Percentiles rank a stretch among this genome's conserved stretches.
Evolutionary conservation across 1,139 yeast genomes (phyloP).

Genomic region (Fermentozyma sake): DNA sequence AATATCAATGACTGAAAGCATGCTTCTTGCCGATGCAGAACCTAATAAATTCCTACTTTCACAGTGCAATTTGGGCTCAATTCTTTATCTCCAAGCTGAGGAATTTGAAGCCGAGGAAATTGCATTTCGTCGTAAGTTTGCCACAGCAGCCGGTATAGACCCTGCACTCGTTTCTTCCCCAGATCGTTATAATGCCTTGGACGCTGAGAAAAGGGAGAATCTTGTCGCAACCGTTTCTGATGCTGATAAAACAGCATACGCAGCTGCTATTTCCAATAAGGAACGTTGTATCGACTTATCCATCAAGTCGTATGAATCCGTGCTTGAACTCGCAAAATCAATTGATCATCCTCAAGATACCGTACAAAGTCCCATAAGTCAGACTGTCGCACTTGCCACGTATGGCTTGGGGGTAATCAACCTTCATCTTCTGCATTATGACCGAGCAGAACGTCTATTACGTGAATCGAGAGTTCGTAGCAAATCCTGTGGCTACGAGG

Average conservation of each 20-base stretch:
- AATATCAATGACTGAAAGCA: constrained; percentile 65
- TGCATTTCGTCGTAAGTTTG: constrained; percentile 22
- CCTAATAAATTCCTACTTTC: constrained; percentile 62
- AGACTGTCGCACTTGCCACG: constrained; percentile 73
- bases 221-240: constrained; percentile 5
- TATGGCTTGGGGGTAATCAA: constrained; percentile 83
- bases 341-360: constrained; percentile 38
- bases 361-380: constrained; percentile 26
- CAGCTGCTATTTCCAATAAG: constrained; percentile 22
- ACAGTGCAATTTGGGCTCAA: constrained; percentile 69
- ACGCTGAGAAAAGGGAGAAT: constrained; percentile 9
- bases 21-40: constrained; percentile 67
- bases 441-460: constrained; percentile 56
- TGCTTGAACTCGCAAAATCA: constrained; percentile 50
- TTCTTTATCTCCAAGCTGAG: constrained; percentile 68
- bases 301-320: constrained; percentile 46
- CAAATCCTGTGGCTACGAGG: constrained; percentile 59
- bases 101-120: constrained; percentile 52
- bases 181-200: too few species aligned
- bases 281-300: constrained; percentile 43
- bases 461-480: constrained; percentile 73
- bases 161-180: constrained; percentile 16
- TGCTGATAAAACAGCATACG: constrained; percentile 14
- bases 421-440: constrained; percentile 51
- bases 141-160: constrained; percentile 20